Evolutionary conservation across 345 rosid species (phyloP), one percentile per base, ranked within the genome.

Genomic region (Brassica rapa): DNA sequence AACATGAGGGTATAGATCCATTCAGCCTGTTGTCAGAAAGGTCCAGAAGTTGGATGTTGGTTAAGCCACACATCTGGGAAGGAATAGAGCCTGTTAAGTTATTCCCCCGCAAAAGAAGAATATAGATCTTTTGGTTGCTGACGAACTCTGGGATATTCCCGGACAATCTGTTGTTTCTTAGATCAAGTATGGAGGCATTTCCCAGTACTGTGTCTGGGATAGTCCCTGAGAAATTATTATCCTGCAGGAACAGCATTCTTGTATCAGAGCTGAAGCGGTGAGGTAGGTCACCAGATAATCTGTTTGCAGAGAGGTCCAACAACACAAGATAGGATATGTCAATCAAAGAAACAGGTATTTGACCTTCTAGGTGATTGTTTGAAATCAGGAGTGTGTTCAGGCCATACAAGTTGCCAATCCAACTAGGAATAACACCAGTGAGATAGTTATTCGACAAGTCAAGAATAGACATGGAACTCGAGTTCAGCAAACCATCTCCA

Each of bases 271-370:
- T 53, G 59, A 53, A 15, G 59, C 59, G 23, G 59, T 49, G 19
- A 53, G 59, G 59, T 6, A 53, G 23, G 8, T 53, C 59, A 15
- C 59, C 59, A 53, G 23, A 53, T 53, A 53, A 53, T 15, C 59
- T 53, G 59, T 53, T 53, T 53, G 59, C 59, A 53, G 59, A 16
- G 23, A 53, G 59, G 59, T 53, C 59, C 59, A 53, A 53, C 59
- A 53, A 16, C 24, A 16, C 23, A 53, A 53, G 23, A 1, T 0
- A 1, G 24, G 0, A 51, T 15, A 16, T 16, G 59, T 6, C 4
- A 0, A 2, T 15, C 9, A 53, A 53, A 53, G 59, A 53, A 53
- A 53, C 59, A 53, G 59, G 59, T 53, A 53, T 53, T 16, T 16
- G 23, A 53, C 59, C 59, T 15, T 53, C 59, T 53, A 53, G 24